phyloP scores from a whole-genome alignment of 768 basidiomycete genomes.

The Phaeotremella skinneri region DNA sequence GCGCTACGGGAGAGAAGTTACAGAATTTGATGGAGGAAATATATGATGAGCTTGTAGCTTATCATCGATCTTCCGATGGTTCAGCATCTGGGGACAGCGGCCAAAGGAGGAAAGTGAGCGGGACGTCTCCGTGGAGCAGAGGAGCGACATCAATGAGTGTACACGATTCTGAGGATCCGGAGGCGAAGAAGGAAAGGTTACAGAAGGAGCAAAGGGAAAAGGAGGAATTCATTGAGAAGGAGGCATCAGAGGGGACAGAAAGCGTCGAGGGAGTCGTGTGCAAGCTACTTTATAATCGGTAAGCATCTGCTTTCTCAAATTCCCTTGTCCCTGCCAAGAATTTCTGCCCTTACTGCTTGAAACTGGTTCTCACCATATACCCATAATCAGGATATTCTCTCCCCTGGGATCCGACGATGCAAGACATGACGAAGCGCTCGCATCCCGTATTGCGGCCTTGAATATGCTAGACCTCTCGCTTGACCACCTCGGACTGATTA shows the following conservation, averaged over 20 bases:
- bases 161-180: conserved; percentile 41
- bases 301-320: conserved; percentile 38
- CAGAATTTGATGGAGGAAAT: conserved; percentile 70
- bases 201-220: conserved; percentile 41
- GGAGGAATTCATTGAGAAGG: conserved; percentile 53
- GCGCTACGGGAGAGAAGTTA: conserved; percentile 57
- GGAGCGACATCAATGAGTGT: conserved; percentile 27
- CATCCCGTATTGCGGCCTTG: conserved; percentile 83
- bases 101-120: conserved; percentile 31
- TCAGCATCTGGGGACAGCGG: conserved; percentile 8
- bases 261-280: conserved; percentile 70
- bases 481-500: conserved; percentile 83
- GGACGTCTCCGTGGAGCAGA: conserved; percentile 21
- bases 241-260: conserved; percentile 63
- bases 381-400: conserved; percentile 81
- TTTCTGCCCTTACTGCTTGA: too few relatives aligned
- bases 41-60: conserved; percentile 61
- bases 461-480: conserved; percentile 85
- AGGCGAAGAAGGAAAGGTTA: conserved; percentile 49
- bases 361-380: too few relatives aligned
- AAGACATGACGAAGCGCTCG: conserved; percentile 83
- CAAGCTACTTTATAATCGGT: conserved; percentile 80
- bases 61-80: conserved; percentile 42
- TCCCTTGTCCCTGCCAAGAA: too few relatives aligned
- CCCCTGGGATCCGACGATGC: conserved; percentile 72